Percentiles rank a stretch among this genome's conserved stretches.
phyloP scores from a whole-genome alignment of 768 basidiomycete genomes.

The Neoboletus brunneissimus region DNA sequence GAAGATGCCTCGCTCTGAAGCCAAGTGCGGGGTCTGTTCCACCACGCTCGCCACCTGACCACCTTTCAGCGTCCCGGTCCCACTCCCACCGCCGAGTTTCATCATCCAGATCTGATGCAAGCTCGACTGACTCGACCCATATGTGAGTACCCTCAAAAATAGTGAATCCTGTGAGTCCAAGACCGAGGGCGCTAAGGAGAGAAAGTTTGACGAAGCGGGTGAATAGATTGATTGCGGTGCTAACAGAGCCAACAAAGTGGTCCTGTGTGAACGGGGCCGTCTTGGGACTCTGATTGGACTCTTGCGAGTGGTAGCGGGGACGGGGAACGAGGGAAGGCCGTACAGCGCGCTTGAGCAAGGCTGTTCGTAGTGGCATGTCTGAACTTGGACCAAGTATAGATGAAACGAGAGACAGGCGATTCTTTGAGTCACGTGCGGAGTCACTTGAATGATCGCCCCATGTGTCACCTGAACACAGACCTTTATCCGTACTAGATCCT shows the following conservation, averaged over 20 bases:
- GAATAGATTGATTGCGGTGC: conserved; percentile 43
- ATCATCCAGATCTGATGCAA: conserved; percentile 46
- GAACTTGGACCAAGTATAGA: not conserved
- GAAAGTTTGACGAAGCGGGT: conserved; percentile 50
- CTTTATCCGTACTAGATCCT: not conserved
- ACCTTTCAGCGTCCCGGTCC: conserved; percentile 59
- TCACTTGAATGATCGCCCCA: no score
- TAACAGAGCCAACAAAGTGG: conserved; percentile 34
- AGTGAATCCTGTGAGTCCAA: conserved; percentile 44
- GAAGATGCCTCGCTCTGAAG: conserved; percentile 54
- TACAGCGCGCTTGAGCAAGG: not conserved
- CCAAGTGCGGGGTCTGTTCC: conserved; percentile 77
- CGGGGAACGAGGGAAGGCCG: conserved; percentile 1
- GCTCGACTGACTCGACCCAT: conserved; percentile 60
- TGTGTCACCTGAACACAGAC: no score
- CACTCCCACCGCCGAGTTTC: conserved; percentile 64
- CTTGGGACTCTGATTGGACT: conserved; percentile 1
- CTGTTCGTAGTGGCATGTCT: conserved; percentile 17
- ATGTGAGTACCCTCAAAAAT: conserved; percentile 57
- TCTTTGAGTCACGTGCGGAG: not conserved
- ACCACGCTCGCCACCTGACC: conserved; percentile 55
- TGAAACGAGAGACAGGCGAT: not conserved
- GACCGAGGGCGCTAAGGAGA: conserved; percentile 41
- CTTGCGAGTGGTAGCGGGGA: conserved; percentile 21
- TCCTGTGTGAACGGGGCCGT: conserved; percentile 26